These are phyloP conservation scores for Talaromyces sp. DNA, from an alignment of 2,329 filamentous ascomycete species.

Conservation along the genomic window DNA sequence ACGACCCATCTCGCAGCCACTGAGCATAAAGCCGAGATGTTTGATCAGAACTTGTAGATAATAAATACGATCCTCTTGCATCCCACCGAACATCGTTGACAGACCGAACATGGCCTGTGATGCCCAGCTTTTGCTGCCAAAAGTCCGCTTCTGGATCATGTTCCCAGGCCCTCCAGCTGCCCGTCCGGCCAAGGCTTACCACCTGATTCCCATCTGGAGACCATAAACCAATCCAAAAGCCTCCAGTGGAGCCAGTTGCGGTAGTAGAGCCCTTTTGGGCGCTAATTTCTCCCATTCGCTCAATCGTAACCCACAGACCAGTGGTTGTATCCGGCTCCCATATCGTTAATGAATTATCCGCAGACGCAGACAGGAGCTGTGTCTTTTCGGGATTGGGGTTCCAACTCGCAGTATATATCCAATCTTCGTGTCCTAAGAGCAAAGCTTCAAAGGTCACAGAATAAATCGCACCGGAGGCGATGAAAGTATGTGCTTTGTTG, in stretches of 20 bases:
- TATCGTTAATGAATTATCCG: slow-evolving; percentile 88
- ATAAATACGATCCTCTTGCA: slow-evolving; percentile 70
- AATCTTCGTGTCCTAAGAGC: slow-evolving; percentile 91
- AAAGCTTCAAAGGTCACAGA: slow-evolving; percentile 90
- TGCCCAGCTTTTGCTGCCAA: slow-evolving; percentile 71
- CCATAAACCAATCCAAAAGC: slow-evolving; percentile 96
- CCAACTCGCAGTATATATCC: slow-evolving; percentile 91
- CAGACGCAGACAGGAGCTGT: slow-evolving; percentile 81
- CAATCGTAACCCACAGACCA: slow-evolving; percentile 84
- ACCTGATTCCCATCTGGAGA: slow-evolving; percentile 69
- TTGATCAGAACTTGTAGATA: slow-evolving; percentile 87
- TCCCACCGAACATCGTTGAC: slow-evolving; percentile 84
- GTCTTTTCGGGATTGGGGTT: slow-evolving; percentile 50
- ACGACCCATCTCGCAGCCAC: slow-evolving; percentile 54
- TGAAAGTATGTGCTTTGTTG: slow-evolving; percentile 81
- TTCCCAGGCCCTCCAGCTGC: slow-evolving; percentile 86
- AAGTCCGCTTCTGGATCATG: slow-evolving; percentile 54
- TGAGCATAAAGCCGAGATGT: slow-evolving; percentile 81
- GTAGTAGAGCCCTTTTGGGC: slow-evolving; percentile 93
- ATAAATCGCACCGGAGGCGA: slow-evolving; percentile 56
- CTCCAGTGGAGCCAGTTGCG: slow-evolving; percentile 89
- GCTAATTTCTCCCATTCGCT: slow-evolving; percentile 87
- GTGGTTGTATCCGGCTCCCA: slow-evolving; percentile 82
- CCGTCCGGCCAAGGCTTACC: slow-evolving; percentile 79
- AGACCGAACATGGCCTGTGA: slow-evolving; percentile 77